Evolutionary conservation across 2,329 filamentous ascomycete species (phyloP), one percentile per base, ranked within the genome.

Genomic region (Neurospora sp.): DNA sequence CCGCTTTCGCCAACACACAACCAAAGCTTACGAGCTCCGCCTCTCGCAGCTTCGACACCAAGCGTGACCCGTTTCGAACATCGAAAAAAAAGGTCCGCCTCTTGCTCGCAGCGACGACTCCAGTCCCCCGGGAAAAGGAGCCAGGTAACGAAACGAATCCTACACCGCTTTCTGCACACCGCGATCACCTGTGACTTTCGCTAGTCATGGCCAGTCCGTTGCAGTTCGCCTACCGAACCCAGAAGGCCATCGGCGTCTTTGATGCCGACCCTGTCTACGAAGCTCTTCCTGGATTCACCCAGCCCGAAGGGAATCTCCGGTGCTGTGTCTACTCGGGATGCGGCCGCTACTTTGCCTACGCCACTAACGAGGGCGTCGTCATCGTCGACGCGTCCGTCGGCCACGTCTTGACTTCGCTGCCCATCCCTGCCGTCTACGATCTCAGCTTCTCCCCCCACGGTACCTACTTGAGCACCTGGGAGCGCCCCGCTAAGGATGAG

Each of bases 191-290:
- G 91, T 93, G 91, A 86, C 91, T 93, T 93, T 93, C 79, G 90
- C 88, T 93, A 93, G 92, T 90, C 88, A 97, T 97, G 93, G 92
- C 93, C 81, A 90, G 86, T 86, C 90, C 92, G 79, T 91, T 95
- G 84, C 95, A 97, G 89, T 92, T 97, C 89, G 93, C 93, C 83
- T 97, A 92, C 87, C 93, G 96, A 84, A 97, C 96, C 82, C 91
- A 94, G 83, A 98, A 97, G 89, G 91, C 90, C 81, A 94, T 99
- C 84, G 94, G 94, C 78, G 86, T 98, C 82, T 89, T 97, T 83
- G 92, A 98, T 84, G 93, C 93, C 78, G 92, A 90, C 75, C 96
- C 96, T 72, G 88, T 91, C 78, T 99, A 99, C 83, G 88, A 92
- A 81, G 84, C 90, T 78, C 87, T 98, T 78, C 84, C 92, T 78